These are phyloP conservation scores for Exserohilum turcica DNA, from an alignment of 2,329 filamentous ascomycete species.

Conservation along the genomic window DNA sequence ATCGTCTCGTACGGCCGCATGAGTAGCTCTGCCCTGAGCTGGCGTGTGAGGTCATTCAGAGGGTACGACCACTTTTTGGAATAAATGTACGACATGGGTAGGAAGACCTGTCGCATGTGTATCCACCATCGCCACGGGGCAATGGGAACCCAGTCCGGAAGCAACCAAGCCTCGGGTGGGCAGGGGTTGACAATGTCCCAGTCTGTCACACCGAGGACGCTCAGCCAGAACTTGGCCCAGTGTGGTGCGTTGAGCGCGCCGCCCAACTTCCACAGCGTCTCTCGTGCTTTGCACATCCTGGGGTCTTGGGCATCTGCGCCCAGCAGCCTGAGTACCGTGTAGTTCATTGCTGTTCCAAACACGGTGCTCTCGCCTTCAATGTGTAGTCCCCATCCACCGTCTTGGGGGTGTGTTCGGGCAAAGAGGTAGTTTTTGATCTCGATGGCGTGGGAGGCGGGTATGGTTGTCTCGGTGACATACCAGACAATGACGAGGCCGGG, in stretches of 20 bases:
- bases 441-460: constrained; percentile 76
- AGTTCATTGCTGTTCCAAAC: constrained; percentile 90
- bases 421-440: constrained; percentile 94
- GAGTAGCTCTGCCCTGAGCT: constrained; percentile 81
- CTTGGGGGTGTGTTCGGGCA: constrained; percentile 79
- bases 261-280: constrained; percentile 80
- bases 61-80: constrained; percentile 81
- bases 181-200: constrained; percentile 97
- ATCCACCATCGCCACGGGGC: constrained; percentile 97
- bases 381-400: constrained; percentile 97
- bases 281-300: constrained; percentile 82
- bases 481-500: constrained; percentile 84
- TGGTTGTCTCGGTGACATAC: constrained; percentile 87
- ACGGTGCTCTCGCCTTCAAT: constrained; percentile 92
- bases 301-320: constrained; percentile 84
- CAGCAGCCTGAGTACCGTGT: constrained; percentile 77
- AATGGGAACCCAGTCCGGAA: constrained; percentile 89
- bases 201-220: constrained; percentile 76
- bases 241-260: constrained; percentile 84
- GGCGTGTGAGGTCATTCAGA: constrained; percentile 72
- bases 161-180: constrained; percentile 89
- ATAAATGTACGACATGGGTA: constrained; percentile 89
- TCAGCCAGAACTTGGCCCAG: constrained; percentile 97
- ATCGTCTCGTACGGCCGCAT: constrained; percentile 78
- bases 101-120: constrained; percentile 94